phyloP scores from a whole-genome alignment of 2,329 filamentous ascomycete species.

The Alternaria arbusti region DNA sequence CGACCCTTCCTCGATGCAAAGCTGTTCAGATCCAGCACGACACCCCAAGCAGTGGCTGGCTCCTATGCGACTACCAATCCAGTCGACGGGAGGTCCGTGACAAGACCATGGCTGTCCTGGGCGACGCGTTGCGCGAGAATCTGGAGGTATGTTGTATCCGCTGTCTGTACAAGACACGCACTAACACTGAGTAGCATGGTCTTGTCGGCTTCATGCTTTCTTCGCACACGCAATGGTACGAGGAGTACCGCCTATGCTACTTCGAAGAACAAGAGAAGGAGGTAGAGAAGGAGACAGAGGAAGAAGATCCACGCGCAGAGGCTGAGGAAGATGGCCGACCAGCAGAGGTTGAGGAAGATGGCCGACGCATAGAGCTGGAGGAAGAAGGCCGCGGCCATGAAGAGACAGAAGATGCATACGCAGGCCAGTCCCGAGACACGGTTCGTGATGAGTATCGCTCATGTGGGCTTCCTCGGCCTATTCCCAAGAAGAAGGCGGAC shows the following conservation, averaged over 20 bases:
- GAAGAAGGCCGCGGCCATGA: background rate
- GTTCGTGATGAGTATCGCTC: background rate
- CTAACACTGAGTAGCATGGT: background rate
- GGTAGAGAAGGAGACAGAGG: background rate
- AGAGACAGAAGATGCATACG: background rate
- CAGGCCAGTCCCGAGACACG: background rate
- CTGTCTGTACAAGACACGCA: background rate
- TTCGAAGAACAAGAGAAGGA: background rate
- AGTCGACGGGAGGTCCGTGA: background rate
- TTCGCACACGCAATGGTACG: background rate
- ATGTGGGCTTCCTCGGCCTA: background rate
- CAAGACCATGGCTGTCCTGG: background rate
- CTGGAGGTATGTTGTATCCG: background rate
- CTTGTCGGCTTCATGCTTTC: background rate
- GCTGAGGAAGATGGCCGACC: too few relatives aligned
- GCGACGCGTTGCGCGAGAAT: background rate
- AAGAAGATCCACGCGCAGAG: too few relatives aligned
- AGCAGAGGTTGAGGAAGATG: background rate
- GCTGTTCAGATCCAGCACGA: background rate
- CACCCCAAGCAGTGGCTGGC: background rate
- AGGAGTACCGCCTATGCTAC: background rate
- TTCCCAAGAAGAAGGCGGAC: background rate
- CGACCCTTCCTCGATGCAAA: background rate
- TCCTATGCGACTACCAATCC: background rate
- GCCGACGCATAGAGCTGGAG: background rate